Conservation (phyloP, 2,329 filamentous ascomycete species). For the Ophiostoma tasmaniense region DNA sequence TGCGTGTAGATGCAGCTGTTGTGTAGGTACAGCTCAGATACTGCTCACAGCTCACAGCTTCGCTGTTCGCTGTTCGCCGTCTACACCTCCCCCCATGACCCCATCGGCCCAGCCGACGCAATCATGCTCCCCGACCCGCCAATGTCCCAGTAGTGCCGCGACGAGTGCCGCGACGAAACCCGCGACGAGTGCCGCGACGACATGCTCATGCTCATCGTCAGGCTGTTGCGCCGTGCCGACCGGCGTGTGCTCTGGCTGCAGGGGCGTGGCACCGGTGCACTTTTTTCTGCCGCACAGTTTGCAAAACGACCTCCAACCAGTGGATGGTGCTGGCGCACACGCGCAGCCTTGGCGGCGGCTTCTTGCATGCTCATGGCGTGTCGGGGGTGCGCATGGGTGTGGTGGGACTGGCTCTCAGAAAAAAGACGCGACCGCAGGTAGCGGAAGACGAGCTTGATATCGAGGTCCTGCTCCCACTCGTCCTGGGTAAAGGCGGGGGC, state of each 20-base stretch:
- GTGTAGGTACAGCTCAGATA: too few species aligned
- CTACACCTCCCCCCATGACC: conserved; percentile 69
- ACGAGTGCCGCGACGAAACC: conserved; percentile 17
- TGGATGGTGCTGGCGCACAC: conserved; percentile 83
- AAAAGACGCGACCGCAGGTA: conserved; percentile 73
- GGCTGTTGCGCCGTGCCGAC: conserved; percentile 57
- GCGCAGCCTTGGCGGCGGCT: conserved; percentile 65
- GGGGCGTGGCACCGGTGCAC: conserved; percentile 37
- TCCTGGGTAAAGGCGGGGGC: conserved; percentile 51
- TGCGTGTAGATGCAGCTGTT: too few species aligned
- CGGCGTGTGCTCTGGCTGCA: conserved; percentile 81
- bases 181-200: conserved; percentile 41
- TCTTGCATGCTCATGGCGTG: conserved; percentile 46
- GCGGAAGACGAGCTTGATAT: conserved; percentile 83
- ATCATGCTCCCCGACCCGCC: conserved; percentile 69
- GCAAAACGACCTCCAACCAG: conserved; percentile 49
- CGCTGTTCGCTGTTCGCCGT: neutral
- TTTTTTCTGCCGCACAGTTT: too few species aligned
- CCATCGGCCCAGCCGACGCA: conserved; percentile 58
- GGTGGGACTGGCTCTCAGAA: conserved; percentile 32
- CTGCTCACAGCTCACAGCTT: neutral
- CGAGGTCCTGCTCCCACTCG: conserved; percentile 90
- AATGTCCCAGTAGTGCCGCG: conserved; percentile 84
- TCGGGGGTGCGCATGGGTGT: neutral
- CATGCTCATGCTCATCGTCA: conserved; percentile 23